Conservation (phyloP, 2,329 filamentous ascomycete genomes). For the Colletotrichum falcatum region DNA sequence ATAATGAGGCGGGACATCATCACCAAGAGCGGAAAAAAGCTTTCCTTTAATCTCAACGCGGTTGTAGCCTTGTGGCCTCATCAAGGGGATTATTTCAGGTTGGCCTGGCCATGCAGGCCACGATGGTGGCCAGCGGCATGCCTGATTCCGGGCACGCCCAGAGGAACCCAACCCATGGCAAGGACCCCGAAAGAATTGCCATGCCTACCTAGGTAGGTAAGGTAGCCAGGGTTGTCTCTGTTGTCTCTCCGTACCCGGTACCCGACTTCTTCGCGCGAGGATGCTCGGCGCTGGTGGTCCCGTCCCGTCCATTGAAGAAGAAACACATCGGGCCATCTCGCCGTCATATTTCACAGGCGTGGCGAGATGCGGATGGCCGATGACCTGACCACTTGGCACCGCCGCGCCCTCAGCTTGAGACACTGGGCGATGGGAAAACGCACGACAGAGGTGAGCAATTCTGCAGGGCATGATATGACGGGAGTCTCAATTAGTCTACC, state of each 20-base stretch:
- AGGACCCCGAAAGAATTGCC: constrained; percentile 21
- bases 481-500: background rate
- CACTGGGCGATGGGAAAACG: constrained; percentile 12
- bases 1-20: background rate
- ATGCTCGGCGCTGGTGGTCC: constrained; percentile 12
- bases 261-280: constrained; percentile 25
- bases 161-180: constrained; percentile 31
- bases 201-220: too few species aligned
- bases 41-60: constrained; percentile 20
- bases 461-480: background rate
- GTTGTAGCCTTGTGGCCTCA: constrained; percentile 45
- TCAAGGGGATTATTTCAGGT: constrained; percentile 38
- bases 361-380: constrained; percentile 35
- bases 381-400: constrained; percentile 33
- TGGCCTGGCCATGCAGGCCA: constrained; percentile 35
- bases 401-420: constrained; percentile 26
- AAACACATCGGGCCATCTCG: constrained; percentile 27
- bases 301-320: constrained; percentile 1
- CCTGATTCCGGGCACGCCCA: constrained; percentile 32
- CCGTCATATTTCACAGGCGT: constrained; percentile 29
- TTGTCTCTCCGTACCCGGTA: constrained; percentile 10
- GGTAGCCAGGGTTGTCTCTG: too few species aligned
- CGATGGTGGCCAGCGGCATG: constrained; percentile 27
- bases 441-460: background rate
- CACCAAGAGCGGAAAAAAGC: constrained; percentile 20